Percentiles rank a stretch among this genome's conserved stretches.
Conservation (phyloP, 345 rosid species). For the Eucalyptus curtisii region DNA sequence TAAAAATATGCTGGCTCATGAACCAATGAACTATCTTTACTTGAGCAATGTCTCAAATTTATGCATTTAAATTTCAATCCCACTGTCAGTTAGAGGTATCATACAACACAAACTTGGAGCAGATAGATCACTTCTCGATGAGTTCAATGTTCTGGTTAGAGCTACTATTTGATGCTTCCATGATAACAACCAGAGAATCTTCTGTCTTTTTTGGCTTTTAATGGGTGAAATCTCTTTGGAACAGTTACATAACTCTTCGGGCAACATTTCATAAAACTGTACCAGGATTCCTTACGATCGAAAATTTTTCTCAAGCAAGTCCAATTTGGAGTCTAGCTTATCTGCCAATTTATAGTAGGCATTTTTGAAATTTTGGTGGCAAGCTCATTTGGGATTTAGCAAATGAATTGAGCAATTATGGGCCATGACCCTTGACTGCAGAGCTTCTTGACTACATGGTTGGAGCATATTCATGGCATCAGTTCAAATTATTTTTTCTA, state of each 20-base stretch:
- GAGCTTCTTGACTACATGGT: neutral
- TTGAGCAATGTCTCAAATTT: neutral
- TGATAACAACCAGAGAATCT: too few relatives aligned
- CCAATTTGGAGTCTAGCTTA: neutral
- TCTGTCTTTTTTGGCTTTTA: neutral
- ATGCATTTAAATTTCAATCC: too few relatives aligned
- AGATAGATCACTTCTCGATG: too few relatives aligned
- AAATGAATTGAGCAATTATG: too few relatives aligned
- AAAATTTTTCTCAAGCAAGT: neutral
- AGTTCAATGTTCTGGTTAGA: too few relatives aligned
- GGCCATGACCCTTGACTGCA: neutral
- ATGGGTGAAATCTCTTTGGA: neutral
- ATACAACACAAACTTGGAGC: too few relatives aligned
- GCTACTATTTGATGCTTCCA: neutral
- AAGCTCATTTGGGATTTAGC: neutral
- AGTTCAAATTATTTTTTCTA: too few relatives aligned
- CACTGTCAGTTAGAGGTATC: too few relatives aligned
- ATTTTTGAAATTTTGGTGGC: neutral
- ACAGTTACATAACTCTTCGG: too few relatives aligned
- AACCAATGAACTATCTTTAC: too few relatives aligned
- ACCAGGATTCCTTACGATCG: neutral
- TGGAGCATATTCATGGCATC: neutral
- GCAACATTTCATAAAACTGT: neutral
- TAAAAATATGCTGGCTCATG: too few relatives aligned
- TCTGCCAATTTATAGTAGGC: neutral